Evolutionary conservation across 2,329 filamentous ascomycete genomes (phyloP).

Genomic region (Ophiostoma piceae): DNA sequence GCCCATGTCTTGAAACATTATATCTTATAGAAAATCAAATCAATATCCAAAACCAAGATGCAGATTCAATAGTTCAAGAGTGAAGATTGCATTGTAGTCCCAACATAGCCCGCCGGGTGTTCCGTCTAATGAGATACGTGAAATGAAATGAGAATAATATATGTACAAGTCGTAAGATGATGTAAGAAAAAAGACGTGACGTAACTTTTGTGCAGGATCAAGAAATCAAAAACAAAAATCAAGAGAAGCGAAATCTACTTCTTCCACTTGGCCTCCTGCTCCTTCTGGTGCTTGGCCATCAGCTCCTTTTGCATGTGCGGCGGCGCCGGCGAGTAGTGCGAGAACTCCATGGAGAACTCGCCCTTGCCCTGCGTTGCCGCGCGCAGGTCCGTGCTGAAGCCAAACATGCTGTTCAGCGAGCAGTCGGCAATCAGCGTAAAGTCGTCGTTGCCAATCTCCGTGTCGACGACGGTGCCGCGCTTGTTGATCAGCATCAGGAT

Average conservation of each 20-base stretch:
- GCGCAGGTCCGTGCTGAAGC: slow-evolving; percentile 84
- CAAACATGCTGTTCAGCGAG: slow-evolving; percentile 95
- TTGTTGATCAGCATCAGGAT: slow-evolving; percentile 95
- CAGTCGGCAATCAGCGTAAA: slow-evolving; percentile 91
- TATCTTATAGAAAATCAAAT: too few species aligned
- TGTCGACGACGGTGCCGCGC: slow-evolving; percentile 90
- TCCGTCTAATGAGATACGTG: neutral
- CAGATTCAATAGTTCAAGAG: neutral
- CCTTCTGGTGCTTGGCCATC: slow-evolving; percentile 54
- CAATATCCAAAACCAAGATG: too few species aligned
- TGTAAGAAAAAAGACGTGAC: slow-evolving; percentile 8
- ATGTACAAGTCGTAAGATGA: slow-evolving; percentile 1
- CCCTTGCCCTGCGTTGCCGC: slow-evolving; percentile 97
- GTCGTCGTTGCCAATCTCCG: slow-evolving; percentile 87
- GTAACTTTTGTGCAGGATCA: neutral
- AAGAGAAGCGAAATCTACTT: slow-evolving; percentile 37
- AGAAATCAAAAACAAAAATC: neutral
- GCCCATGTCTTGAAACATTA: too few species aligned
- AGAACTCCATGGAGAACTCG: slow-evolving; percentile 98
- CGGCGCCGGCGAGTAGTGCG: slow-evolving; percentile 84
- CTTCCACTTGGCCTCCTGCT: slow-evolving; percentile 52
- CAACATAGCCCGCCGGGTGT: neutral
- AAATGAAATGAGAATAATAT: neutral
- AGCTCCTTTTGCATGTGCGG: slow-evolving; percentile 73
- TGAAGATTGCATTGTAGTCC: slow-evolving; percentile 17